phyloP scores from a whole-genome alignment of 257 asterid genomes.

The Oldenlandia corymbosa region DNA sequence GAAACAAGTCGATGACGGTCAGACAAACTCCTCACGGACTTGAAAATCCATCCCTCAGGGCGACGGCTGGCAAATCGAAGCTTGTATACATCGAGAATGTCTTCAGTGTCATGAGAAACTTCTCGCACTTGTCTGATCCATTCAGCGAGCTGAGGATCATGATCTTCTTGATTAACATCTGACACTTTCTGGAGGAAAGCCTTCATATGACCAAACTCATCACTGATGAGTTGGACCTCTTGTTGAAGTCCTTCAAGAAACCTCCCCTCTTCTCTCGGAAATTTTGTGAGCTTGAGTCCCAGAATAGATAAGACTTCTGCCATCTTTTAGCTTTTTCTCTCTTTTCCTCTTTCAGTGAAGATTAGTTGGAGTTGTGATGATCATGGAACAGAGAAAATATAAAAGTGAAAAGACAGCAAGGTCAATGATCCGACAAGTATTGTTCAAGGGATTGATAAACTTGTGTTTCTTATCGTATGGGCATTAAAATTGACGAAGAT shows the following conservation, averaged over 20 bases:
- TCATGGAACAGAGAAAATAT: too few relatives aligned
- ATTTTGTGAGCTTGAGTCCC: not conserved
- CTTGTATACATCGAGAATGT: not conserved
- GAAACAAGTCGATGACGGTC: slow-evolving; percentile 1
- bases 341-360: too few relatives aligned
- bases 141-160: slow-evolving; percentile 2
- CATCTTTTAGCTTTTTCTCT: not conserved
- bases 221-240: not conserved
- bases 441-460: too few relatives aligned
- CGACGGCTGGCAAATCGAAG: not conserved
- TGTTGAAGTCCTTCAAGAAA: not conserved
- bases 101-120: not conserved
- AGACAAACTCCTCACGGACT: not conserved
- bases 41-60: not conserved
- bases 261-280: not conserved
- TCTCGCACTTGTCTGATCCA: not conserved
- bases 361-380: too few relatives aligned
- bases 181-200: not conserved
- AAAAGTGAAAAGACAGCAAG: too few relatives aligned
- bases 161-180: not conserved
- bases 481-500: too few relatives aligned
- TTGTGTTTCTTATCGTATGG: too few relatives aligned
- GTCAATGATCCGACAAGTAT: too few relatives aligned
- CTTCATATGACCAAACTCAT: slow-evolving; percentile 1
- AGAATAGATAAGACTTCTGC: not conserved